Percentiles rank a stretch among this genome's conserved stretches.
phyloP scores from a whole-genome alignment of 371 early-diverging fungal species.

The Syncephalis plumigaleata region DNA sequence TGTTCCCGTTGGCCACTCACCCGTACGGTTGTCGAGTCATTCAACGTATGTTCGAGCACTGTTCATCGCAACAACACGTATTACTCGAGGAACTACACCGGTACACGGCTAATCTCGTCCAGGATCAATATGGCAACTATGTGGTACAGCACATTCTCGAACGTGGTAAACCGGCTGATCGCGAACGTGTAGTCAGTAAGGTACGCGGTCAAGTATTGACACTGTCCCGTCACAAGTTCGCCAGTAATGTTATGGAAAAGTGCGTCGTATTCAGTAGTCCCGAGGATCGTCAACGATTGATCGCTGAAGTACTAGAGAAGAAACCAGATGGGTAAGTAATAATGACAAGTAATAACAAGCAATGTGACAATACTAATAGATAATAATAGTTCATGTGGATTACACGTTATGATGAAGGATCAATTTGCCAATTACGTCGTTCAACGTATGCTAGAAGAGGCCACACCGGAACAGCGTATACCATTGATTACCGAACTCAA shows the following conservation, averaged over 20 bases:
- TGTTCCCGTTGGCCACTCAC: constrained; percentile 91
- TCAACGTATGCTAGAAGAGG: constrained; percentile 97
- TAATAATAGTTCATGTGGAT: constrained; percentile 42
- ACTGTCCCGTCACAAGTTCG: constrained; percentile 98
- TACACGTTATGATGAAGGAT: constrained; percentile 95
- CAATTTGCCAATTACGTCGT: constrained; percentile 99
- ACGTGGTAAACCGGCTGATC: constrained; percentile 73
- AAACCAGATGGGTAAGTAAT: constrained; percentile 44
- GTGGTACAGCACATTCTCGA: constrained; percentile 99
- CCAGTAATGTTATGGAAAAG: constrained; percentile 74
- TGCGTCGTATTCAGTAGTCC: constrained; percentile 22
- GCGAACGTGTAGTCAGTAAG: constrained; percentile 68
- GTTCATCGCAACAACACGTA: constrained; percentile 70
- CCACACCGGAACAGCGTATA: constrained; percentile 73
- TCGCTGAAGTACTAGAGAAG: constrained; percentile 76
- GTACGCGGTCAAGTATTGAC: constrained; percentile 79
- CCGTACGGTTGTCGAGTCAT: constrained; percentile 99
- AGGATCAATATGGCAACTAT: constrained; percentile 99
- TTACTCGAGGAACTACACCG: constrained; percentile 85
- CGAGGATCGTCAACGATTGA: constrained; percentile 32
- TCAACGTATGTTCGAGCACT: constrained; percentile 98
- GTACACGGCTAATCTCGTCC: constrained; percentile 78
- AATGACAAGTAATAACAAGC: constrained; percentile 20
- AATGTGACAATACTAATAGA: not conserved
- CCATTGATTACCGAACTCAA: constrained; percentile 72